Evolutionary conservation across 371 early-diverging fungal genomes (phyloP).

Genomic region (Funneliformis caledonium): DNA sequence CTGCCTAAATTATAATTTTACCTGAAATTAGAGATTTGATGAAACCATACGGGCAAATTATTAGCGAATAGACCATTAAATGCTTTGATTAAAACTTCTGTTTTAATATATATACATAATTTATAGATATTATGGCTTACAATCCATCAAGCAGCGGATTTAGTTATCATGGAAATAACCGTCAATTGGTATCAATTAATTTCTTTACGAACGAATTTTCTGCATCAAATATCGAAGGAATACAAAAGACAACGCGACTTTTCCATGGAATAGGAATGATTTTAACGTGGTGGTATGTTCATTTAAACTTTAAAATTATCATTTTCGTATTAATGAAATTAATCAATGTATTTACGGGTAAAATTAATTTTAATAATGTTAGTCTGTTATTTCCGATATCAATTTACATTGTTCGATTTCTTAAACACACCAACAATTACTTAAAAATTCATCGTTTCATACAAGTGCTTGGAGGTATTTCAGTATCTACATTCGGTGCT

Average conservation of each 20-base stretch:
- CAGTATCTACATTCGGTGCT: conserved; percentile 18
- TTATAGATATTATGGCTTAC: conserved; percentile 22
- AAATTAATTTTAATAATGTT: not conserved
- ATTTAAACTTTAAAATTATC: no score
- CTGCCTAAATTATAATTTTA: no score
- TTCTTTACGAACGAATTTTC: not conserved
- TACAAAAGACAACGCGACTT: not conserved
- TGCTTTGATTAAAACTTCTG: no score
- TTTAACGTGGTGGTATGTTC: conserved; percentile 10
- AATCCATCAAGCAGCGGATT: not conserved
- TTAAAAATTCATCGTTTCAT: not conserved
- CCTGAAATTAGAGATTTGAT: no score
- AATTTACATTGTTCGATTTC: conserved; percentile 19
- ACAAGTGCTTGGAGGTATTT: conserved; percentile 19
- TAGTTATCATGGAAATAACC: conserved; percentile 12
- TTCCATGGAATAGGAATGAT: conserved; percentile 28
- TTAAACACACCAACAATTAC: conserved; percentile 2
- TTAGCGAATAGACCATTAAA: no score
- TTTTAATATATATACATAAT: no score
- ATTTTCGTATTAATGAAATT: no score
- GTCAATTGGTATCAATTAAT: not conserved
- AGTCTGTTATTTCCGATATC: conserved; percentile 21
- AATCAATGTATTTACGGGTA: not conserved
- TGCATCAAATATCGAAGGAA: not conserved
- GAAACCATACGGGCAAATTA: no score